Conservation (phyloP, 176 grass and related monocot genomes). For the Carex cristatella region DNA sequence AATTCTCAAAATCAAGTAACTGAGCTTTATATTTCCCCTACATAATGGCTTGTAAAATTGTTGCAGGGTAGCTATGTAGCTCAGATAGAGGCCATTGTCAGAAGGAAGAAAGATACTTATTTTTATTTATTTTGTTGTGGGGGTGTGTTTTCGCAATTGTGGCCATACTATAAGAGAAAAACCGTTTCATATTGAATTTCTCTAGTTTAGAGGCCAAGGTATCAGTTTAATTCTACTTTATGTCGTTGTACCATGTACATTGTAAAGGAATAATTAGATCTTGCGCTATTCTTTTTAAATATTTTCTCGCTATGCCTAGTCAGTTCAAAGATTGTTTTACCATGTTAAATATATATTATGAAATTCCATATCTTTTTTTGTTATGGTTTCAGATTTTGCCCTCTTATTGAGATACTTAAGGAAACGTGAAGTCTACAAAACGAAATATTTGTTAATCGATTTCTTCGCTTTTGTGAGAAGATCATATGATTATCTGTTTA, state of each 20-base stretch:
- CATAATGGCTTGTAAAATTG: not conserved
- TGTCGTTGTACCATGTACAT: not conserved
- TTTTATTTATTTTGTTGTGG: not conserved
- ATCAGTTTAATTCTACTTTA: not conserved
- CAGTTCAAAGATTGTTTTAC: not conserved
- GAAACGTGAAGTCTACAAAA: not conserved
- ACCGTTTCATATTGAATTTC: not conserved
- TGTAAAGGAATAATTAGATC: conserved; percentile 1
- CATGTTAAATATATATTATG: not conserved
- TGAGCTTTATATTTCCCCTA: not conserved
- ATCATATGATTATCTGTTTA: too few species aligned
- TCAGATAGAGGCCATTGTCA: conserved; percentile 1
- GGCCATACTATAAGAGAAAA: not conserved
- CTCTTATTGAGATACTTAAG: not conserved
- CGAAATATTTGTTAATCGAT: too few species aligned
- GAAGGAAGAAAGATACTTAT: not conserved
- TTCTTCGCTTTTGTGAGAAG: too few species aligned
- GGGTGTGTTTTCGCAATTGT: not conserved
- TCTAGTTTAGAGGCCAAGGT: not conserved
- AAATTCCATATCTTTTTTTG: not conserved
- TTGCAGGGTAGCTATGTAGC: conserved; percentile 1
- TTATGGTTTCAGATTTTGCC: not conserved
- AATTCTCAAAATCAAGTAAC: not conserved
- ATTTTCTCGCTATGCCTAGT: not conserved
- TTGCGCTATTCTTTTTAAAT: not conserved